These are phyloP conservation scores for Podila epigama DNA, from an alignment of 192 early-diverging fungal species.

Conservation along the genomic window DNA sequence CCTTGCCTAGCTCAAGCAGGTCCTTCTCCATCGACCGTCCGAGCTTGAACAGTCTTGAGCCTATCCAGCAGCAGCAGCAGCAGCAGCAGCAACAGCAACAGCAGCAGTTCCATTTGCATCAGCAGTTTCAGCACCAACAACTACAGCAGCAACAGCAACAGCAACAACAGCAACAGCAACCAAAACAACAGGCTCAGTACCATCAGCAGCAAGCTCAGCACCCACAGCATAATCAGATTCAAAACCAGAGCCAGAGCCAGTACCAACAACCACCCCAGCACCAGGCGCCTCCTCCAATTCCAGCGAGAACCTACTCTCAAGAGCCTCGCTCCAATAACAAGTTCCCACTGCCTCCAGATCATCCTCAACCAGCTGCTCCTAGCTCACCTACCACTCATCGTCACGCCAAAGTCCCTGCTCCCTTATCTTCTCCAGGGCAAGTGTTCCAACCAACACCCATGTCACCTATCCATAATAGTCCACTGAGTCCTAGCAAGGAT, in stretches of 20 bases:
- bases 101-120: no score
- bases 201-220: no score
- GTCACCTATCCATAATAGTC: not conserved
- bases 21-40: conserved; percentile 14
- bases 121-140: conserved; percentile 9
- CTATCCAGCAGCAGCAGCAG: not conserved
- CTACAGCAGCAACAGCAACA: not conserved
- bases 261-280: not conserved
- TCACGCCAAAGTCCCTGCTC: not conserved
- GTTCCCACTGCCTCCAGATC: conserved; percentile 14
- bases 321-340: conserved; percentile 1
- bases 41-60: conserved; percentile 2
- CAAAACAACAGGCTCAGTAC: no score
- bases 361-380: not conserved
- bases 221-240: no score
- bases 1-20: not conserved
- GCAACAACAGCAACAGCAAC: conserved; percentile 13
- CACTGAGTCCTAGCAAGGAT: conserved; percentile 18
- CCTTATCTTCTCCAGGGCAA: not conserved
- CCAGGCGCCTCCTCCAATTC: not conserved
- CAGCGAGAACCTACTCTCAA: not conserved
- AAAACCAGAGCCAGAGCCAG: conserved; percentile 2
- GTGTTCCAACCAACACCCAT: not conserved
- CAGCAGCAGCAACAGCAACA: conserved; percentile 6
- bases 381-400: not conserved